Conservation (phyloP, 2,329 filamentous ascomycete genomes). For the Chalaropsis ovoidea region DNA sequence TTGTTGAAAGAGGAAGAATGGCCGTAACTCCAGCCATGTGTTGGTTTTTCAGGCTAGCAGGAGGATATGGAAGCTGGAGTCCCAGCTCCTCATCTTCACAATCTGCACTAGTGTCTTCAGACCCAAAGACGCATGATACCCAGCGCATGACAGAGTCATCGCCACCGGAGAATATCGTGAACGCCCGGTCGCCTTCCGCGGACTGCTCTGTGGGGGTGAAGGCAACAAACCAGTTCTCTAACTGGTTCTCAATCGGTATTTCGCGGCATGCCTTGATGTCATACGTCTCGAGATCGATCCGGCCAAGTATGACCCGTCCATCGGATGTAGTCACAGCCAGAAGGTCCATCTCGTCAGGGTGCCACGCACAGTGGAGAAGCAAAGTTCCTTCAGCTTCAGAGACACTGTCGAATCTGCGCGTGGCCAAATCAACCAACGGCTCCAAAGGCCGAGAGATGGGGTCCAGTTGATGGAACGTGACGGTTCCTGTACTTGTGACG, state of each 20-base stretch:
- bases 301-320: constrained; percentile 51
- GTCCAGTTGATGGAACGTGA: constrained; percentile 53
- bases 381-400: constrained; percentile 45
- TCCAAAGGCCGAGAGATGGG: constrained; percentile 32
- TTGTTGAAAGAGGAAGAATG: constrained; percentile 57
- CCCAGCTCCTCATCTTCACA: constrained; percentile 18
- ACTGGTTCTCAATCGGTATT: constrained; percentile 40
- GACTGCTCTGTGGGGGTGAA: constrained; percentile 38
- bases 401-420: constrained; percentile 41
- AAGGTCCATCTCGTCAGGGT: constrained; percentile 45
- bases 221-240: constrained; percentile 66
- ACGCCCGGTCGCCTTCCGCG: constrained; percentile 26
- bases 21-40: constrained; percentile 81
- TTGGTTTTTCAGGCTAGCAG: constrained; percentile 34
- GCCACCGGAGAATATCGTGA: constrained; percentile 57
- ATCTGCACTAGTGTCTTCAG: constrained; percentile 24
- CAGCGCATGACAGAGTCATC: constrained; percentile 59
- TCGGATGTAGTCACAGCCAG: constrained; percentile 64
- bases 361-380: constrained; percentile 65
- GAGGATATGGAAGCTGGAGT: constrained; percentile 28
- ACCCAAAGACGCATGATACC: constrained; percentile 31
- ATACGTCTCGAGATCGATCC: constrained; percentile 36
- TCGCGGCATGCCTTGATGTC: constrained; percentile 32
- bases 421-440: constrained; percentile 36
- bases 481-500: constrained; percentile 64